phyloP scores from a whole-genome alignment of 2,329 filamentous ascomycete genomes.

The Colletotrichum sp. region DNA sequence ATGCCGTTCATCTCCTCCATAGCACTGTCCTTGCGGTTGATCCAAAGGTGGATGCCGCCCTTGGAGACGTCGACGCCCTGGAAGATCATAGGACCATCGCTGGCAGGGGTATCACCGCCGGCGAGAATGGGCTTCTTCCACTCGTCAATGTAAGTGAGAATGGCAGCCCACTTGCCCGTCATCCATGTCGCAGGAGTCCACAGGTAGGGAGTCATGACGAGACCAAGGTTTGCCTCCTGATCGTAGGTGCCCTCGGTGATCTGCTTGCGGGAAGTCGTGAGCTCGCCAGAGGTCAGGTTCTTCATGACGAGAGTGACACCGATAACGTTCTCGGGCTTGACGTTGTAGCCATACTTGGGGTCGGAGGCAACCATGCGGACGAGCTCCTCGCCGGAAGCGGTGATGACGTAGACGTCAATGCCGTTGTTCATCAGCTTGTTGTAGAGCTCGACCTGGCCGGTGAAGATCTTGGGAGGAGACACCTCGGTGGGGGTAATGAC shows the following conservation, averaged over 20 bases:
- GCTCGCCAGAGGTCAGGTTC: constrained; percentile 28
- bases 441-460: constrained; percentile 47
- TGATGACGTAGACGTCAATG: constrained; percentile 47
- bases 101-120: constrained; percentile 46
- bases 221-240: constrained; percentile 39
- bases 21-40: constrained; percentile 41
- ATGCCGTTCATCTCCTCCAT: constrained; percentile 39
- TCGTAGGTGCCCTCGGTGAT: constrained; percentile 40
- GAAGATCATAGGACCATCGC: constrained; percentile 49
- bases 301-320: constrained; percentile 44
- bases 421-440: constrained; percentile 46
- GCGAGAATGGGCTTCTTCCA: constrained; percentile 48
- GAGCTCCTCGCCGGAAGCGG: constrained; percentile 46
- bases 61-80: constrained; percentile 45
- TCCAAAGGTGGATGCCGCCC: constrained; percentile 46
- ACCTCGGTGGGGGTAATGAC: constrained; percentile 31
- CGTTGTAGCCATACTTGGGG: constrained; percentile 49
- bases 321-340: constrained; percentile 47
- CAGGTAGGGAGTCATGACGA: constrained; percentile 44
- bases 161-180: constrained; percentile 47
- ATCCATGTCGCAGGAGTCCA: constrained; percentile 49
- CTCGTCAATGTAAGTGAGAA: constrained; percentile 45
- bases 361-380: constrained; percentile 51
- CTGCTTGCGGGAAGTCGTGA: constrained; percentile 43
- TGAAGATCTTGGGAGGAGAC: constrained; percentile 39